Evolutionary conservation across 1,284 basidiomycete species (phyloP).

Genomic region (Pseudozyma tsukubaensis): DNA sequence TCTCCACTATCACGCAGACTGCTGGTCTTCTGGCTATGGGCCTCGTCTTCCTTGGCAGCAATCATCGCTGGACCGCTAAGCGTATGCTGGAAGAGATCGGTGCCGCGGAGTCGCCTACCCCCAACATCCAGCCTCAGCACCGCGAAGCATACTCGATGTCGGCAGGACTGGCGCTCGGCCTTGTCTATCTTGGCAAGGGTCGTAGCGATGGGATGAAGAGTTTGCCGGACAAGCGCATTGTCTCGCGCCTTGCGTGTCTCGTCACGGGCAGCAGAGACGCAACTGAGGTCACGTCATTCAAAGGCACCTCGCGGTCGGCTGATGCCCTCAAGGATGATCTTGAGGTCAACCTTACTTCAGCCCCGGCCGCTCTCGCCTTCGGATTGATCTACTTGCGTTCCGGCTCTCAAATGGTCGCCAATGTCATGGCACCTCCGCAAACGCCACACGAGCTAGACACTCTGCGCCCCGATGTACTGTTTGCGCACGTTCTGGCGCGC

Average conservation of each 20-base stretch:
- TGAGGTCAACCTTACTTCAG: slow-evolving; percentile 72
- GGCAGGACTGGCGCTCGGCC: slow-evolving; percentile 88
- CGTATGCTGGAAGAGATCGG: slow-evolving; percentile 87
- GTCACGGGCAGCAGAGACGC: slow-evolving; percentile 30
- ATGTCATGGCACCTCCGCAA: slow-evolving; percentile 84
- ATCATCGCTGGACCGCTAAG: slow-evolving; percentile 90
- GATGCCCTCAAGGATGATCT: slow-evolving; percentile 1
- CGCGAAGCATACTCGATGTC: slow-evolving; percentile 92
- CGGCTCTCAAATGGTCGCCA: slow-evolving; percentile 83
- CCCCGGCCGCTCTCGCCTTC: slow-evolving; percentile 84
- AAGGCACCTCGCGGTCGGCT: slow-evolving; percentile 6
- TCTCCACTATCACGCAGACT: slow-evolving; percentile 88
- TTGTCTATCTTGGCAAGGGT: slow-evolving; percentile 88
- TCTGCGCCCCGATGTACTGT: slow-evolving; percentile 86
- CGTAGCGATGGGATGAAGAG: slow-evolving; percentile 54
- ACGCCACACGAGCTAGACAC: slow-evolving; percentile 82
- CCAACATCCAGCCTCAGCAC: slow-evolving; percentile 72
- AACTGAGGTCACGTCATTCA: not conserved
- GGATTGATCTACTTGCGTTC: slow-evolving; percentile 92
- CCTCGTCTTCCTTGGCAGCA: slow-evolving; percentile 86
- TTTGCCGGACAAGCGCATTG: slow-evolving; percentile 51
- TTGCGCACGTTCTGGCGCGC: slow-evolving; percentile 82
- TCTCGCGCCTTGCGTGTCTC: slow-evolving; percentile 50
- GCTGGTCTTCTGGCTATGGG: slow-evolving; percentile 90
- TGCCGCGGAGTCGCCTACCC: slow-evolving; percentile 79